Evolutionary conservation across 2,329 filamentous ascomycete species (phyloP).

Genomic region (Fusarium incarnatum): DNA sequence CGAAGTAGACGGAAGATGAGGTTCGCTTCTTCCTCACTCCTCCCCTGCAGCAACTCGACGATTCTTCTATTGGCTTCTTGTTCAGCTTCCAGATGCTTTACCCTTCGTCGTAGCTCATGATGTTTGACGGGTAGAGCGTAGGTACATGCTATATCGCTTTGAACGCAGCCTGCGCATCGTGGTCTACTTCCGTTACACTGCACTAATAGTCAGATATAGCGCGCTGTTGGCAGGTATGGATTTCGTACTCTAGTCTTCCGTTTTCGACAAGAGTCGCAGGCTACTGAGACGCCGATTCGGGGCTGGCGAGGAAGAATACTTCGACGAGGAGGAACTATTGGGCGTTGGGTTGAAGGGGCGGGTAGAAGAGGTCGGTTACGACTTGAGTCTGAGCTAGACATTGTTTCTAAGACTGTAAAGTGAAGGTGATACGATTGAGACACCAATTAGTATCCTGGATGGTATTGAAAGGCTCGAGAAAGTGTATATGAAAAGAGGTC

Average conservation of each 20-base stretch:
- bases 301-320: background rate
- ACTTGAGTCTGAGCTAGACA: background rate
- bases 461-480: background rate
- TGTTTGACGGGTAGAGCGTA: background rate
- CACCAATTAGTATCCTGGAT: background rate
- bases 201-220: background rate
- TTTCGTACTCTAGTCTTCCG: slow-evolving; percentile 3
- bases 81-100: background rate
- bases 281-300: slow-evolving; percentile 1
- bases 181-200: slow-evolving; percentile 21
- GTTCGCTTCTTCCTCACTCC: background rate
- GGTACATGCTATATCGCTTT: background rate
- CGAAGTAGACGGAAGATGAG: slow-evolving; percentile 14
- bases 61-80: background rate
- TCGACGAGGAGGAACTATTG: background rate
- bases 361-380: slow-evolving; percentile 10
- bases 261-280: slow-evolving; percentile 15
- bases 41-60: background rate
- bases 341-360: background rate
- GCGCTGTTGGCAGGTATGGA: rapidly evolving
- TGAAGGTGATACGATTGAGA: rapidly evolving
- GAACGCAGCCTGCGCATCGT: background rate
- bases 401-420: background rate
- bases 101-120: background rate
- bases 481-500: too few species aligned